phyloP scores from a whole-genome alignment of 352 stramenopile species.

The Globisporangium radiosum region DNA sequence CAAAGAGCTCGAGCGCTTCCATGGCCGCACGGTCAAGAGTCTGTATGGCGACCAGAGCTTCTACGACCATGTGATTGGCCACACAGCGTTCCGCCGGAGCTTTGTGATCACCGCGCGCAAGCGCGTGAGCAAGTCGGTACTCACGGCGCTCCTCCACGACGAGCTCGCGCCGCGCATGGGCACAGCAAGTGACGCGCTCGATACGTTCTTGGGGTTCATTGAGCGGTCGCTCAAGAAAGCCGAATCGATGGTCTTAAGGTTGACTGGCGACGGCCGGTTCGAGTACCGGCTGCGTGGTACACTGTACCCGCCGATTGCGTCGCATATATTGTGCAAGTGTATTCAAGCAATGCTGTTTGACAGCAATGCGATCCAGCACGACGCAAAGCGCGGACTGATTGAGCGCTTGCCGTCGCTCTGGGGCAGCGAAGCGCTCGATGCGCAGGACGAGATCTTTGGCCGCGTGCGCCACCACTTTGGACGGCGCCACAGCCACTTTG shows the following conservation, averaged over 20 bases:
- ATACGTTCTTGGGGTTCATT: slow-evolving; percentile 66
- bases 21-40: slow-evolving; percentile 45
- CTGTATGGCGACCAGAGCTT: slow-evolving; percentile 70
- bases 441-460: slow-evolving; percentile 56
- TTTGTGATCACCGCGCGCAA: slow-evolving; percentile 79
- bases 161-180: slow-evolving; percentile 69
- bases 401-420: slow-evolving; percentile 70
- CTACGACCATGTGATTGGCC: slow-evolving; percentile 55
- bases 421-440: slow-evolving; percentile 52
- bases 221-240: slow-evolving; percentile 81
- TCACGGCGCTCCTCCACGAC: slow-evolving; percentile 57
- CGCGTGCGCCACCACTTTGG: slow-evolving; percentile 27
- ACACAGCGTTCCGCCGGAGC: slow-evolving; percentile 59
- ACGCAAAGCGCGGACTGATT: slow-evolving; percentile 67
- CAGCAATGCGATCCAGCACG: slow-evolving; percentile 72
- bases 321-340: slow-evolving; percentile 53
- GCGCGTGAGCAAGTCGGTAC: slow-evolving; percentile 65
- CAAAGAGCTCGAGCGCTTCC: slow-evolving; percentile 49
- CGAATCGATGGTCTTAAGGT: slow-evolving; percentile 68
- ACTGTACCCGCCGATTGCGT: slow-evolving; percentile 66
- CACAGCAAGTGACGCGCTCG: slow-evolving; percentile 33
- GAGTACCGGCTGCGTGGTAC: slow-evolving; percentile 66
- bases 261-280: slow-evolving; percentile 55
- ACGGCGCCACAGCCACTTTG: slow-evolving; percentile 20
- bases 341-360: slow-evolving; percentile 78